Conservation (phyloP, 2,329 filamentous ascomycete genomes). For the Curvularia verruculosa region DNA sequence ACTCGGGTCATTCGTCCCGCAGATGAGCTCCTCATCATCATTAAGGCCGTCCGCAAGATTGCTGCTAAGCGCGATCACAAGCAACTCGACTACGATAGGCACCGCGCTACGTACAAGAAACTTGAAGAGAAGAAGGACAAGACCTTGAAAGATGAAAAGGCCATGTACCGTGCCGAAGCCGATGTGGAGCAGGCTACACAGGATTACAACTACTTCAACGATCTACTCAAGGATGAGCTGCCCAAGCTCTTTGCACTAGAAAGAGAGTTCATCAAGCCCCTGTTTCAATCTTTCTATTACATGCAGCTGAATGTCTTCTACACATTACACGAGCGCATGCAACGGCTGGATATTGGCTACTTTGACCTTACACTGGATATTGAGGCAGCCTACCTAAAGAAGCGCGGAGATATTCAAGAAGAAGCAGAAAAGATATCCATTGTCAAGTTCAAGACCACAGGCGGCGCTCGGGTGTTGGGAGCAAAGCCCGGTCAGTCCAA, state of each 20-base stretch:
- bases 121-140: conserved; percentile 98
- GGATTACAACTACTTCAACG: conserved; percentile 98
- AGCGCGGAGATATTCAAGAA: conserved; percentile 87
- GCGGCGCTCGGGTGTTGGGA: conserved; percentile 56
- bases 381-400: conserved; percentile 86
- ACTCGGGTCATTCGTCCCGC: conserved; percentile 87
- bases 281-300: conserved; percentile 99
- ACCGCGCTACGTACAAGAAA: conserved; percentile 83
- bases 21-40: conserved; percentile 89
- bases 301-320: conserved; percentile 99
- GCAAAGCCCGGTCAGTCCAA: conserved; percentile 41
- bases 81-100: conserved; percentile 93
- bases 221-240: conserved; percentile 92
- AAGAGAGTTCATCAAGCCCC: conserved; percentile 90
- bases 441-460: conserved; percentile 88
- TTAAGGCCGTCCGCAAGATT: conserved; percentile 93
- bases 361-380: conserved; percentile 92
- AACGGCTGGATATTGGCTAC: conserved; percentile 94
- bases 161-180: conserved; percentile 91
- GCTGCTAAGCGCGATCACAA: conserved; percentile 93
- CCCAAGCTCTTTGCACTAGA: conserved; percentile 90
- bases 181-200: conserved; percentile 91
- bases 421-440: conserved; percentile 83
- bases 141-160: conserved; percentile 94
- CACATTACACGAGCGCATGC: conserved; percentile 97